Base-by-base conservation (phyloP, 1,284 basidiomycete species). In the Sporisorium graminicola region DNA sequence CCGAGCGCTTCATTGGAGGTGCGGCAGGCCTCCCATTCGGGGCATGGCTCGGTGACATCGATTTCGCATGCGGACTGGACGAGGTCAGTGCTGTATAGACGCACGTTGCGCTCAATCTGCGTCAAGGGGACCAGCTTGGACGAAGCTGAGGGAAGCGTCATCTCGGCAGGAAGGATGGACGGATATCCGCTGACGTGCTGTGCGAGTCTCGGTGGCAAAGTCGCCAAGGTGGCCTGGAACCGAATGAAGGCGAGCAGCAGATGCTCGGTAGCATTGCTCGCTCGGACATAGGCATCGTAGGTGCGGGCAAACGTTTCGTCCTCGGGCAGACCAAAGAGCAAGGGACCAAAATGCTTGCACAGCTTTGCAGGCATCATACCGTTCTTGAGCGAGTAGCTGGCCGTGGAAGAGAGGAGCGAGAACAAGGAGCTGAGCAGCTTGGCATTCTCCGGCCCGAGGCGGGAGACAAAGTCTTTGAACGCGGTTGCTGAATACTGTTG, bases 241-340 rank as follows among this genome's bases (percentile, higher is more conserved):
- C 84, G 77, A 51, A 85, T 85, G 68, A 79, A 84, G 3, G 83
- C 78, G 12, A 84, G 68, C 22, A 85, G 57, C 5, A 85, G 72
- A 55, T 85, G 84, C 60, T 85, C 83, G 5, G 81, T 77, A 1
- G 84, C 84, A 51, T 85, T 85, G 55, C 75, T 72, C 16, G 77
- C 82, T 22, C 79, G 72, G 14, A 82, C 67, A 27, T 71, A 85
- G 5, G 78, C 78, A 35, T 80, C 77, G 59, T 85, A 85, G 26
- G 84, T 85, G 8, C 79, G 64, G 1, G 71, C 74, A 49, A 85
- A 85, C 10, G 78, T 76, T 43, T 83, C 84, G 60, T 85, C 84
- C 43, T 85, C 84, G 0, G 84, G 84, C 47, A 85, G 54, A 3
- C 84, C 84, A 49, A 85, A 85, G 31, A 85, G 62, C 47, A 84